Base-by-base conservation (phyloP, 352 stramenopile species). In the Phytophthora fragariae region DNA sequence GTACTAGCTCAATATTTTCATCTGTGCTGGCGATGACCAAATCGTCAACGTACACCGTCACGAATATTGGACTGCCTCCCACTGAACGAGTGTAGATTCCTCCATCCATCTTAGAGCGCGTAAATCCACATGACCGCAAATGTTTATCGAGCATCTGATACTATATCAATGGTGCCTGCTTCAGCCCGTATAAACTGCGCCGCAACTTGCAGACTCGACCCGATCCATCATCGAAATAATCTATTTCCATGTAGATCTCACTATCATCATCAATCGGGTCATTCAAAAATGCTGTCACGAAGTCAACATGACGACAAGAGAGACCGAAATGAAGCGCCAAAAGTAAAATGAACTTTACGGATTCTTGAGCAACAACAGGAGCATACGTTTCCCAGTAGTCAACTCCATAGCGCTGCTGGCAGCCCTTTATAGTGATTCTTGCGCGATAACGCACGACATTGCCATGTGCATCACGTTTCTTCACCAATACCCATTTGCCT, bases 361-460 rank as follows among this genome's bases (percentile, higher is more conserved):
- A 39, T 11, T 60, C 31, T n/a, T 46, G 6, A 21, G 35, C 17
- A 2, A 63, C 54, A 14, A 64, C 63, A 7, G 55, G 46, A n/a
- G 64, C 49, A 17, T 71, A 71, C 3, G 64, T 71, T 9, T 68
- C 61, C 33, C 50, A 68, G n/a, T 46, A 61, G 19, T 68, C 35
- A 0, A 68, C 14, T 3, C 31, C 24, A 14, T 55, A 57, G 3
- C 44, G 27, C 19, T 65, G 58, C 10, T 65, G 58, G 19, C 58
- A 65, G 2, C 58, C 31, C 31, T 65, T 57, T 3, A 65, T 47
- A 1, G 44, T 64, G 19, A 64, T 64, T 6, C 57, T 12, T 3
- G 58, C 33, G 17, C 58, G 54, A 14, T 39, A 8, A 39, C 33
- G 27, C 3, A 29, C 31, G 0, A 65, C 46, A 15, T 57, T 6